phyloP scores from a whole-genome alignment of 345 rosid species.

The Bruguiera sexangula region DNA sequence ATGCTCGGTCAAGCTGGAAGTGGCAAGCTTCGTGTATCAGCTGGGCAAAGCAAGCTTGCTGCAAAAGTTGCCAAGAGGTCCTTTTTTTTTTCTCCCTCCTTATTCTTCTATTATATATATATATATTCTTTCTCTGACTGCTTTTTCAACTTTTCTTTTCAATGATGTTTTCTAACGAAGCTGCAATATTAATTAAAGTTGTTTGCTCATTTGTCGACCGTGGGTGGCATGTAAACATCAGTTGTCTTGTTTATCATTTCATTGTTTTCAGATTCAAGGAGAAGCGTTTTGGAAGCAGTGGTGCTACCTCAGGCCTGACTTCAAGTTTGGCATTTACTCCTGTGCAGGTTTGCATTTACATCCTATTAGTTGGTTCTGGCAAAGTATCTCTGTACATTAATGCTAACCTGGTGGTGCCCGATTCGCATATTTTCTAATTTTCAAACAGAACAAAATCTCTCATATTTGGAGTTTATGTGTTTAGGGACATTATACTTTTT shows the following conservation, averaged over 20 bases:
- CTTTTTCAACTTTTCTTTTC: background rate
- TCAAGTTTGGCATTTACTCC: conserved; percentile 95
- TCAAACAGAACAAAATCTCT: too few relatives aligned
- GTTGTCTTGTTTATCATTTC: background rate
- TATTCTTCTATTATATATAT: background rate
- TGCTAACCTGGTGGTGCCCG: background rate
- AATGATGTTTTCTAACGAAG: background rate
- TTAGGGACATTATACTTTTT: too few relatives aligned
- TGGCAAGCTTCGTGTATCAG: conserved; percentile 84
- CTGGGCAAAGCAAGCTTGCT: conserved; percentile 86
- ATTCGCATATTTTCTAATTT: too few relatives aligned
- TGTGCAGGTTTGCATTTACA: conserved; percentile 58
- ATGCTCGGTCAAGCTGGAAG: conserved; percentile 99
- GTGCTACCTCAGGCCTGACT: conserved; percentile 86
- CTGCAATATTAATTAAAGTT: background rate
- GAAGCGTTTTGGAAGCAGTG: conserved; percentile 68
- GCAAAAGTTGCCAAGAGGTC: conserved; percentile 92
- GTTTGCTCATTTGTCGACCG: background rate
- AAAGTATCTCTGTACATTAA: background rate
- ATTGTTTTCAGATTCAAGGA: conserved; percentile 76
- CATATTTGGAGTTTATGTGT: too few relatives aligned
- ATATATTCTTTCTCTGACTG: background rate
- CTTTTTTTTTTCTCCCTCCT: background rate
- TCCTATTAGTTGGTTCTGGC: background rate
- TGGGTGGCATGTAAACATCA: background rate